Conservation (phyloP, 176 grass and related monocot genomes). For the Avena insularis region DNA sequence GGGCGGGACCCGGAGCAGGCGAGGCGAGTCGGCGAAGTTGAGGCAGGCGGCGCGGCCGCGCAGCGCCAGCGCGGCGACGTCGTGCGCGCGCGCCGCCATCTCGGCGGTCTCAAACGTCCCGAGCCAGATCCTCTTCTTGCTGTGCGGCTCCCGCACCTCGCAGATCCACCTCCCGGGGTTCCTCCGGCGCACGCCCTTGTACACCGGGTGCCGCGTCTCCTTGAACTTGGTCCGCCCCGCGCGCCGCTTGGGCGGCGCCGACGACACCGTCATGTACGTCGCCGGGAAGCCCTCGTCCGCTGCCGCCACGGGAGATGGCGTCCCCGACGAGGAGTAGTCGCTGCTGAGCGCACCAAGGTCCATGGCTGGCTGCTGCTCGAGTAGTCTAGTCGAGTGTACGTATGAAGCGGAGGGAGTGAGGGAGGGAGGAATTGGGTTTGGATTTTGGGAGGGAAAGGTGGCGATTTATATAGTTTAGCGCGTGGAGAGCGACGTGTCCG, state of each 20-base stretch:
- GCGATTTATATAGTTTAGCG: conserved; percentile 54
- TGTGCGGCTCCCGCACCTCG: conserved; percentile 90
- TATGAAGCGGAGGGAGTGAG: background rate
- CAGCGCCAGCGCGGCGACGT: conserved; percentile 78
- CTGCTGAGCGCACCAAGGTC: conserved; percentile 32
- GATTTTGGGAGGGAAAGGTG: conserved; percentile 54
- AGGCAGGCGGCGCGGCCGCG: conserved; percentile 82
- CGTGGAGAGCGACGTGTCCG: conserved; percentile 51
- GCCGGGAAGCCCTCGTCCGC: conserved; percentile 21
- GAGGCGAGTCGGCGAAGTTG: conserved; percentile 91
- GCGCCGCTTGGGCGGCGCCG: conserved; percentile 75
- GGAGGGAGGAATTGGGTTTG: conserved; percentile 28
- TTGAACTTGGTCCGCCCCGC: conserved; percentile 95
- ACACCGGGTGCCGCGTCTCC: conserved; percentile 91
- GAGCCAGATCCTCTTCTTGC: conserved; percentile 90
- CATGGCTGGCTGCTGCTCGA: conserved; percentile 6
- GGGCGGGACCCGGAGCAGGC: conserved; percentile 50
- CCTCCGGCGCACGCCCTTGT: conserved; percentile 83
- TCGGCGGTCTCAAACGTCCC: conserved; percentile 90
- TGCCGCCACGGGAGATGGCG: conserved; percentile 33
- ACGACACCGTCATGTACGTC: conserved; percentile 82
- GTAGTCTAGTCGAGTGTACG: no score
- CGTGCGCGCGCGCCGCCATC: conserved; percentile 94
- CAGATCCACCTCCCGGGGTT: conserved; percentile 94
- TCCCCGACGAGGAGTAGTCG: conserved; percentile 52